Conservation (phyloP, 352 stramenopile genomes). For the Pythium coloratum region DNA sequence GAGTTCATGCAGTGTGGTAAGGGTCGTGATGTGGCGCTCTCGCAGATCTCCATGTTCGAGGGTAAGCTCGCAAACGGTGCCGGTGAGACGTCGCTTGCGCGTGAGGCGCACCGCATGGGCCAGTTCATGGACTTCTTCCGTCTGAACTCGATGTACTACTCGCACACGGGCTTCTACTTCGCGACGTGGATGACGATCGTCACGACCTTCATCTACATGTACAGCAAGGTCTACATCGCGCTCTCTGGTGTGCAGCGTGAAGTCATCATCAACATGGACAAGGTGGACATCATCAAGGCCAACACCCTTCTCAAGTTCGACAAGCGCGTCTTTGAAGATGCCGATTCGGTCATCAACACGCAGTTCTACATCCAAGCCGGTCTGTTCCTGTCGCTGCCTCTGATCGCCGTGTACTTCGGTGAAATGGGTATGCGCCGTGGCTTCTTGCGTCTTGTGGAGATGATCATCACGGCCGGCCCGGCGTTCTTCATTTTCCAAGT, state of each 20-base stretch:
- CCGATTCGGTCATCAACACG: conserved; percentile 73
- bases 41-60: conserved; percentile 88
- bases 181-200: conserved; percentile 88
- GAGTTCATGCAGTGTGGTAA: conserved; percentile 90
- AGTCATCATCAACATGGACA: conserved; percentile 78
- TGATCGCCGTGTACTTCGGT: conserved; percentile 81
- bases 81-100: conserved; percentile 72
- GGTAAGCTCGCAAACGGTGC: conserved; percentile 83
- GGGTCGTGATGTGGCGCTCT: conserved; percentile 80
- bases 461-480: conserved; percentile 72
- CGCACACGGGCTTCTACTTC: conserved; percentile 86
- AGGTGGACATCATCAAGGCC: conserved; percentile 62
- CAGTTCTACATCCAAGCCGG: conserved; percentile 86
- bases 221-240: conserved; percentile 81
- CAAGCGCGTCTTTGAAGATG: conserved; percentile 57
- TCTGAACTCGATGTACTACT: conserved; percentile 88
- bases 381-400: conserved; percentile 73
- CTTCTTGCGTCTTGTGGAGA: conserved; percentile 73
- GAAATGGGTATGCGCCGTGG: conserved; percentile 72
- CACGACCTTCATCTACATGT: conserved; percentile 89
- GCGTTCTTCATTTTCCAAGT: conserved; percentile 84
- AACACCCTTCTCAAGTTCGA: conserved; percentile 61
- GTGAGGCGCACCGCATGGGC: conserved; percentile 83
- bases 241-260: conserved; percentile 68
- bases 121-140: conserved; percentile 88